Percentiles rank a stretch among this genome's conserved stretches.
Evolutionary conservation across 2,329 filamentous ascomycete genomes (phyloP).

Genomic region (Fusarium cicatricum): DNA sequence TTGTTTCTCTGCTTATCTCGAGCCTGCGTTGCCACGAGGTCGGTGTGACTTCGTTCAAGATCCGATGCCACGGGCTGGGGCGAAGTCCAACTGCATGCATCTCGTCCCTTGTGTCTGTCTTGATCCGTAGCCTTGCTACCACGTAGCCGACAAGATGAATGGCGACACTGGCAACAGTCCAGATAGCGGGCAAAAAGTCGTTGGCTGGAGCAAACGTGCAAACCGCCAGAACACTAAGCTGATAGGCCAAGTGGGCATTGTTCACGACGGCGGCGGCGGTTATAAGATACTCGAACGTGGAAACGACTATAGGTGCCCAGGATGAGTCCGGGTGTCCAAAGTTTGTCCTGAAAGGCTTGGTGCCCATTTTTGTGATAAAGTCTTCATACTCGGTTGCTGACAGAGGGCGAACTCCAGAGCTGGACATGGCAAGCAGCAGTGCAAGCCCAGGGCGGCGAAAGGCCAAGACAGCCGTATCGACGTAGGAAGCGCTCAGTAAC

Average conservation of each 20-base stretch:
- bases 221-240: conserved; percentile 22
- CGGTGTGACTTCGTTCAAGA: conserved; percentile 9
- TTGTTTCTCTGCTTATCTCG: neutral
- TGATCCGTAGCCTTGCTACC: conserved; percentile 6
- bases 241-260: conserved; percentile 19
- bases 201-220: conserved; percentile 25
- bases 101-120: neutral
- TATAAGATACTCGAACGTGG: conserved; percentile 4
- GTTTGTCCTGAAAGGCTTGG: conserved; percentile 2
- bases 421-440: conserved; percentile 25
- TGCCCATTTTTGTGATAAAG: conserved; percentile 4
- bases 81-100: neutral
- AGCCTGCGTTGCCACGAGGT: conserved; percentile 12
- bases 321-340: neutral
- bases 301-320: neutral
- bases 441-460: conserved; percentile 31
- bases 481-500: conserved; percentile 23
- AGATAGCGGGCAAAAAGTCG: conserved; percentile 23
- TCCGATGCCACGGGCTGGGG: neutral
- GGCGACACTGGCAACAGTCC: neutral
- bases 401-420: conserved; percentile 19
- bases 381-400: conserved; percentile 13
- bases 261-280: conserved; percentile 21
- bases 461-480: conserved; percentile 34
- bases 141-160: conserved; percentile 8